phyloP scores from a whole-genome alignment of 179 eudicot species.

The Nepenthes alata region DNA sequence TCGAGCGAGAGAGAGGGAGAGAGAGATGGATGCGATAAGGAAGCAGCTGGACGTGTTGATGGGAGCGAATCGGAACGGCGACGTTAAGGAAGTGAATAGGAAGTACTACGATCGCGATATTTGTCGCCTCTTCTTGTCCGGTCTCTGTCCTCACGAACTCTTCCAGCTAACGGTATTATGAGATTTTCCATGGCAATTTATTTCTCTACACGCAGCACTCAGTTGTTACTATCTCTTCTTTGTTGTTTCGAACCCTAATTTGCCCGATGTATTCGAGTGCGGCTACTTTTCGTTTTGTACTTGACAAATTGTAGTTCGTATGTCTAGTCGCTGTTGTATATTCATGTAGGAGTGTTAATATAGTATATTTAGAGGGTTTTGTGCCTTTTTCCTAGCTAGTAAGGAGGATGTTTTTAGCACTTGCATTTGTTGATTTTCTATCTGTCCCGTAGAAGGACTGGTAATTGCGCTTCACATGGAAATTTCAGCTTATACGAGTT shows the following conservation, averaged over 20 bases:
- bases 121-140: slow-evolving; percentile 80
- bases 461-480: no score
- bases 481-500: no score
- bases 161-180: slow-evolving; percentile 74
- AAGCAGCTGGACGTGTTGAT: slow-evolving; percentile 92
- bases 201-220: not conserved
- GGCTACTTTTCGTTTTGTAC: no score
- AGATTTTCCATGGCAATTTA: not conserved
- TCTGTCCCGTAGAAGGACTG: no score
- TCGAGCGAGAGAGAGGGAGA: slow-evolving; percentile 9
- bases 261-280: not conserved
- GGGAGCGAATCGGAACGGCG: slow-evolving; percentile 98
- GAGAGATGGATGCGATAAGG: slow-evolving; percentile 68
- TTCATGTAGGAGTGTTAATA: no score
- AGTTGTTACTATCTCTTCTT: not conserved
- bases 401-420: no score
- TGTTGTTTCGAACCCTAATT: not conserved
- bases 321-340: not conserved
- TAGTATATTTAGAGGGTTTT: no score
- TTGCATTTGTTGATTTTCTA: no score
- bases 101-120: slow-evolving; percentile 97
- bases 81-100: slow-evolving; percentile 65
- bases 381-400: no score
- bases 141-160: slow-evolving; percentile 97
- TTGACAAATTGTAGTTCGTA: not conserved